Evolutionary conservation across 129 eudicot species (phyloP).

Genomic region (Solidago caesia): DNA sequence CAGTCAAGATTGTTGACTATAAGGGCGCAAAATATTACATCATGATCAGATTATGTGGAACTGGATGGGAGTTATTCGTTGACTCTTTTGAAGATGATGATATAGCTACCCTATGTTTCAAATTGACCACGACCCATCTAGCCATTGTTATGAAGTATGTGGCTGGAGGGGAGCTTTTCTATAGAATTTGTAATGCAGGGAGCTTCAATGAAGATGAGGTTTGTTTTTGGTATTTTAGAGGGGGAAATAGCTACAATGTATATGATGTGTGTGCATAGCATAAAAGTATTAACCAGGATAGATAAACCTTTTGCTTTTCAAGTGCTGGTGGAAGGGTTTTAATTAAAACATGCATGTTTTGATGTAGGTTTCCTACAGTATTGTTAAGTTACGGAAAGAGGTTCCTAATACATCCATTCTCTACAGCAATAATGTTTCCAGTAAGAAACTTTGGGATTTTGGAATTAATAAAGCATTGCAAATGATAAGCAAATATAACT

Average conservation of each 20-base stretch:
- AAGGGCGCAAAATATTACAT: no score
- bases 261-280: no score
- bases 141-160: slow-evolving; percentile 68
- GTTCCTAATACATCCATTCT: slow-evolving; percentile 47
- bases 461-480: slow-evolving; percentile 72
- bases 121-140: slow-evolving; percentile 72
- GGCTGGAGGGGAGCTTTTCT: slow-evolving; percentile 71
- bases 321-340: not conserved
- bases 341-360: slow-evolving; percentile 2
- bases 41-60: no score
- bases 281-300: no score
- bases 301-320: not conserved
- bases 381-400: slow-evolving; percentile 42
- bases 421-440: slow-evolving; percentile 67
- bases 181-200: slow-evolving; percentile 51
- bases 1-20: no score
- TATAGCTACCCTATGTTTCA: no score
- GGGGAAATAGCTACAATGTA: no score
- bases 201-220: no score
- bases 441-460: slow-evolving; percentile 63
- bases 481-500: slow-evolving; percentile 53
- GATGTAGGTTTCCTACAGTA: slow-evolving; percentile 59
- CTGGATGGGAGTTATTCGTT: no score
- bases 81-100: no score
- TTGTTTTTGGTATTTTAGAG: no score